phyloP scores from a whole-genome alignment of 345 rosid species.

The Mercurialis annua region DNA sequence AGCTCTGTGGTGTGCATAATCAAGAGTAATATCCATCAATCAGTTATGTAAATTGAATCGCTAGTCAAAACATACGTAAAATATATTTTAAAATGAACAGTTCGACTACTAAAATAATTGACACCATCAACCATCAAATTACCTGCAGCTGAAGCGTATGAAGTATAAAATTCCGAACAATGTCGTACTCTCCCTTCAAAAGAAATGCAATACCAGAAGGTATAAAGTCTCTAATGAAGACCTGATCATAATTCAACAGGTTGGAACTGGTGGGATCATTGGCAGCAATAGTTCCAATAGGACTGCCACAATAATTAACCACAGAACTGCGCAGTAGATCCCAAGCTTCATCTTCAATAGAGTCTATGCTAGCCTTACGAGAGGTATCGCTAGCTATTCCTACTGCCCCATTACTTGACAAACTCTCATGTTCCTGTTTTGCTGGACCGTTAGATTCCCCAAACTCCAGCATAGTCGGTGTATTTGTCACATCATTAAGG shows the following conservation, averaged over 20 bases:
- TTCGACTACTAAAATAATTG: neutral
- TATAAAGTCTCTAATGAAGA: conserved; percentile 32
- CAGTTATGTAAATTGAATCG: too few relatives aligned
- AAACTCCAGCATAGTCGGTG: conserved; percentile 31
- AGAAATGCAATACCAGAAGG: conserved; percentile 34
- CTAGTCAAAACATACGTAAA: neutral
- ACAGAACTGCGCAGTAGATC: conserved; percentile 62
- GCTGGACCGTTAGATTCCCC: conserved; percentile 32
- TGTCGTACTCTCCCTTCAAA: conserved; percentile 32
- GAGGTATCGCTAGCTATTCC: conserved; percentile 26
- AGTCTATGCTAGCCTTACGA: conserved; percentile 27
- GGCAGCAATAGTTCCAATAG: conserved; percentile 92
- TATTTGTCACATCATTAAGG: conserved; percentile 34
- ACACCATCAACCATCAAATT: neutral
- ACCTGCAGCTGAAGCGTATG: conserved; percentile 36
- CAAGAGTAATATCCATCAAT: conserved; percentile 1
- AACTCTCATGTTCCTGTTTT: conserved; percentile 17
- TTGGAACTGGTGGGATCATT: conserved; percentile 66
- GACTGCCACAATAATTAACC: conserved; percentile 71
- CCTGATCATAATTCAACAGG: conserved; percentile 77
- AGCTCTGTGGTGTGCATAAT: conserved; percentile 47
- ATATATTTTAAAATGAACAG: neutral
- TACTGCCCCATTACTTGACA: conserved; percentile 8
- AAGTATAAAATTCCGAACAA: conserved; percentile 31
- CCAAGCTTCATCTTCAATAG: conserved; percentile 91